Evolutionary conservation across 768 basidiomycete species (phyloP).

Genomic region (Lactifluus echinatus): DNA sequence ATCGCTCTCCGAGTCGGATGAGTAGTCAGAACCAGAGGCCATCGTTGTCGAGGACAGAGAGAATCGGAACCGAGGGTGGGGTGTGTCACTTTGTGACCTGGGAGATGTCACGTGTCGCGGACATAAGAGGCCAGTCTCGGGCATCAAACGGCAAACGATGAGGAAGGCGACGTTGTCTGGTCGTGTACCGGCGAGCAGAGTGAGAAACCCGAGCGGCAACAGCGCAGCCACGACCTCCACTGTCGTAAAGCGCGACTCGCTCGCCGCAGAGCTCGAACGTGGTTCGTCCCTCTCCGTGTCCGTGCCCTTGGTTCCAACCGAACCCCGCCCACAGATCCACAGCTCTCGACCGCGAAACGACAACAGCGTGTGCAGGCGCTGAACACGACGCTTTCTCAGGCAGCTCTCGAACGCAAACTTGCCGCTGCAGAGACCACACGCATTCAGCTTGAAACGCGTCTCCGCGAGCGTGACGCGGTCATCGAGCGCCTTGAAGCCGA

Average conservation of each 20-base stretch:
- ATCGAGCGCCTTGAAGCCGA: slow-evolving; percentile 66
- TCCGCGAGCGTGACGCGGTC: slow-evolving; percentile 52
- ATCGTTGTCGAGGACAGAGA: no score
- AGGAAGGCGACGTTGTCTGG: neutral
- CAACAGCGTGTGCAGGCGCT: slow-evolving; percentile 59
- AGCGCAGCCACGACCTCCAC: slow-evolving; percentile 23
- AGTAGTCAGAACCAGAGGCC: slow-evolving; percentile 12
- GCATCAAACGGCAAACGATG: neutral
- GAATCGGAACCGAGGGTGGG: no score
- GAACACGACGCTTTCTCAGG: slow-evolving; percentile 49
- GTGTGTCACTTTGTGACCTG: neutral
- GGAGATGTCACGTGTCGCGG: neutral
- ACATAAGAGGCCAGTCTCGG: neutral
- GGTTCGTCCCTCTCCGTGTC: slow-evolving; percentile 29
- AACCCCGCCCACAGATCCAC: slow-evolving; percentile 44
- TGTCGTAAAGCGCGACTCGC: slow-evolving; percentile 51
- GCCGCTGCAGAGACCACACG: slow-evolving; percentile 51
- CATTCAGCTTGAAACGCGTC: slow-evolving; percentile 56
- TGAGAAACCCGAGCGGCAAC: neutral
- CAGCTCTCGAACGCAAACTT: slow-evolving; percentile 61
- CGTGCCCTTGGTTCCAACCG: neutral
- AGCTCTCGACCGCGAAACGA: slow-evolving; percentile 56
- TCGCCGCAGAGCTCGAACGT: slow-evolving; percentile 60
- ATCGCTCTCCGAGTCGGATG: slow-evolving; percentile 14
- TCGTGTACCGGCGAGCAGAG: slow-evolving; percentile 1